These are phyloP conservation scores for Phytophthora pini DNA, from an alignment of 352 stramenopile species.

Conservation along the genomic window DNA sequence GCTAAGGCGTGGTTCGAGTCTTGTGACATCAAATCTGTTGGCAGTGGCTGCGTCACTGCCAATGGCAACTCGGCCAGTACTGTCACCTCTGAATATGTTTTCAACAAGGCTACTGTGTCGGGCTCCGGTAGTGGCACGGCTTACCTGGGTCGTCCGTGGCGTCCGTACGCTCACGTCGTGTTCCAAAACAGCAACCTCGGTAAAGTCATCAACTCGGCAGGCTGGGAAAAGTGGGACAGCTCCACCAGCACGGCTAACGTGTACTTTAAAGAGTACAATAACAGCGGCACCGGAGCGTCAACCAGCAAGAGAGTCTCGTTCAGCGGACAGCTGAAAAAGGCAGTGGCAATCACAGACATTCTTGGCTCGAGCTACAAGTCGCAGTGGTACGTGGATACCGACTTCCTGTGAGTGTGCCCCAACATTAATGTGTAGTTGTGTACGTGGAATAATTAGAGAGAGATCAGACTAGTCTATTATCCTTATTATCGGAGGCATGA, in stretches of 20 bases:
- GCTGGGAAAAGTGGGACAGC: conserved; percentile 8
- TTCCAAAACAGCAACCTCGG: conserved; percentile 21
- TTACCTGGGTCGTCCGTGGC: conserved; percentile 16
- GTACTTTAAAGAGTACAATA: conserved; percentile 24
- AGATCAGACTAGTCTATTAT: no score
- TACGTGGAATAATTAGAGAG: neutral
- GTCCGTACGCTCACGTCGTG: conserved; percentile 12
- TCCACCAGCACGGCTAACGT: conserved; percentile 11
- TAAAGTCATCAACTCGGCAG: conserved; percentile 11
- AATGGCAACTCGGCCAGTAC: conserved; percentile 19
- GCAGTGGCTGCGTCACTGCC: conserved; percentile 9
- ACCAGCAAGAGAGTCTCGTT: conserved; percentile 6
- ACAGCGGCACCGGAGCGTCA: conserved; percentile 1
- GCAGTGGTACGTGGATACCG: conserved; percentile 19
- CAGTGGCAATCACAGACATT: neutral
- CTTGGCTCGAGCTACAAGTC: conserved; percentile 2
- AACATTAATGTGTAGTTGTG: neutral
- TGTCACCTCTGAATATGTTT: conserved; percentile 14
- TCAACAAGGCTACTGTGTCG: conserved; percentile 21
- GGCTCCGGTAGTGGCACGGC: neutral
- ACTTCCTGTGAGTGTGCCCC: conserved; percentile 9
- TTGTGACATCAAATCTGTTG: conserved; percentile 10
- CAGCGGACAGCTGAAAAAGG: neutral
- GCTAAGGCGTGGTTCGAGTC: conserved; percentile 22
- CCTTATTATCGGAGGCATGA: no score